Conservation (phyloP, 768 basidiomycete species). For the Tulasnella calospora region DNA sequence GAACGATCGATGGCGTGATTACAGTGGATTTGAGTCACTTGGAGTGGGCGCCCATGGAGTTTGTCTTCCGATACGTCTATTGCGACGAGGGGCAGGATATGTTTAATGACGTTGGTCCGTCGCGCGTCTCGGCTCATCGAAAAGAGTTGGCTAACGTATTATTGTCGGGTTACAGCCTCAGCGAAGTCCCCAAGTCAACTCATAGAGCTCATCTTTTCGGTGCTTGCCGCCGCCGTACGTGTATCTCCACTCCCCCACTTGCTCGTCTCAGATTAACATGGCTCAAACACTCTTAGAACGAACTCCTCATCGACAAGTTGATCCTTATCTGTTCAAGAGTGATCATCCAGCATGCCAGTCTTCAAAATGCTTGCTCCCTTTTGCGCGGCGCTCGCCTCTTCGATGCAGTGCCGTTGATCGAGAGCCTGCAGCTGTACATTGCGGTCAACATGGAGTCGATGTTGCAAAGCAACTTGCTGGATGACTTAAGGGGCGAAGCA, state of each 20-base stretch:
- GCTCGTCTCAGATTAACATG: background rate
- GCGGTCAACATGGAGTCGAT: constrained; percentile 79
- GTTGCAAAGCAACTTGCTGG: constrained; percentile 73
- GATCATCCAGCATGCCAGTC: constrained; percentile 60
- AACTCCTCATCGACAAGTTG: constrained; percentile 81
- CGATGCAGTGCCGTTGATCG: constrained; percentile 62
- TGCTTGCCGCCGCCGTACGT: constrained; percentile 78
- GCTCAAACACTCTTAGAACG: constrained; percentile 50
- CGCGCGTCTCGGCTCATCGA: constrained; percentile 2
- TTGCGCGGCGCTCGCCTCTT: constrained; percentile 78
- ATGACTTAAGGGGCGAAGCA: constrained; percentile 61
- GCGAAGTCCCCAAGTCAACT: constrained; percentile 60
- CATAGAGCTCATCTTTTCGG: constrained; percentile 79
- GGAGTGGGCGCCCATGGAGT: constrained; percentile 65
- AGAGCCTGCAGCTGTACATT: constrained; percentile 73
- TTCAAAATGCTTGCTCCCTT: constrained; percentile 73
- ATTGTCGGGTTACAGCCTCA: constrained; percentile 49
- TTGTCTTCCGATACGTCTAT: constrained; percentile 71
- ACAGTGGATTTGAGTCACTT: constrained; percentile 68
- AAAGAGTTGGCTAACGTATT: constrained; percentile 8
- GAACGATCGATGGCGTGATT: constrained; percentile 50
- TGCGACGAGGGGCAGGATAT: constrained; percentile 62
- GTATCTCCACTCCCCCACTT: background rate
- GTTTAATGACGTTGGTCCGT: constrained; percentile 66
- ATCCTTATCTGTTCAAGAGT: constrained; percentile 75